These are phyloP conservation scores for Primulina huaijiensis DNA, from an alignment of 257 asterid species.

Conservation along the genomic window DNA sequence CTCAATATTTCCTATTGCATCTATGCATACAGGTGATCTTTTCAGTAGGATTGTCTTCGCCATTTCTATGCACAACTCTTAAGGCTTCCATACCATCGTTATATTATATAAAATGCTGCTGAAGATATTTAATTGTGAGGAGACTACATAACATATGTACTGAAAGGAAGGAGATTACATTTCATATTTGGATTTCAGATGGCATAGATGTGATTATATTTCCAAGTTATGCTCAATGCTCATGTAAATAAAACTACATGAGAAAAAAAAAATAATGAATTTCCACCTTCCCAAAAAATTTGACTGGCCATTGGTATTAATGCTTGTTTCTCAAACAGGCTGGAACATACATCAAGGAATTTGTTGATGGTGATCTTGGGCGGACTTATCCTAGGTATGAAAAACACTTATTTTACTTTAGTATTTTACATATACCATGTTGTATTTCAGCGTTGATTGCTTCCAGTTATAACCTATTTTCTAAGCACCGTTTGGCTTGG, in stretches of 20 bases:
- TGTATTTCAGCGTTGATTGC: slow-evolving; percentile 68
- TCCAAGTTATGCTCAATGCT: too few species aligned
- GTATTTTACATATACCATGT: background rate
- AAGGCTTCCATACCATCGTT: background rate
- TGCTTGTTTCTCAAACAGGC: slow-evolving; percentile 52
- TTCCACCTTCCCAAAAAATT: background rate
- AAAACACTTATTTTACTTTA: background rate
- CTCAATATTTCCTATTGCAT: slow-evolving; percentile 74
- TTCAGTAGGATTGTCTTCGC: background rate
- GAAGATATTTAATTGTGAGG: background rate
- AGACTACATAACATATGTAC: too few species aligned
- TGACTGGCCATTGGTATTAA: slow-evolving; percentile 16
- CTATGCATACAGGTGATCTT: slow-evolving; percentile 82
- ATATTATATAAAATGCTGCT: background rate
- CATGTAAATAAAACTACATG: background rate
- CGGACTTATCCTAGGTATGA: slow-evolving; percentile 88
- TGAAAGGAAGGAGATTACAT: too few species aligned
- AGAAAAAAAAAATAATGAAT: slow-evolving; percentile 15
- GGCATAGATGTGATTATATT: background rate
- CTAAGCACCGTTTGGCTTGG: background rate
- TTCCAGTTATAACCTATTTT: slow-evolving; percentile 41
- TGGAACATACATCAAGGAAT: slow-evolving; percentile 96
- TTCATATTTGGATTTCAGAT: background rate
- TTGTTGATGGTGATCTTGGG: slow-evolving; percentile 97
- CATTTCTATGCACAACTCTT: background rate